Base-by-base conservation (phyloP, 768 basidiomycete species). In the Trametes meyenii region DNA sequence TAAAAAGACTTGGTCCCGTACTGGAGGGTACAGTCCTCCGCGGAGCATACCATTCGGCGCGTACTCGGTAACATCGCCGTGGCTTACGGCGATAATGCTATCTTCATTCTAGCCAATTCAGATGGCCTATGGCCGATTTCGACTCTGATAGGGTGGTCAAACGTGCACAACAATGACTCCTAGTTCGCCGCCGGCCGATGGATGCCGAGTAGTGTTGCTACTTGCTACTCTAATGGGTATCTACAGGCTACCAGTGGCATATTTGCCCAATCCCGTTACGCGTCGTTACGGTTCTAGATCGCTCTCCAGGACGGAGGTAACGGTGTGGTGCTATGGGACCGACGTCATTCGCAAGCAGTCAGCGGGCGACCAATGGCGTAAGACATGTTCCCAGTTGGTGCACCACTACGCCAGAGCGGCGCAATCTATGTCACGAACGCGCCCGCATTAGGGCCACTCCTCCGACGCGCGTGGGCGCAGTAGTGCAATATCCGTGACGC, bases 391-490 rank as follows among this genome's bases (percentile, higher is more conserved):
- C 24, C 5, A 26, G 36, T 7, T 26, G 19, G 24, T 42, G 56
- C 48, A 24, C 36, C 48, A 58, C 56, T 58, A 50, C 56, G 56
- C 56, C 56, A 58, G 48, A 57, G 48, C 55, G 46, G 48, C 36
- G 55, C 55, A 57, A 58, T 58, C 51, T 8, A 17, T 26, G 50
- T 50, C 36, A 49, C 55, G 36, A n/a, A 50, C 11, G 48, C 56
- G 23, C 19, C 56, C 39, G 14, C 38, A 50, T 19, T 14, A 3
- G 56, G 56, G 33, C 17, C 12, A 39, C 56, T 17, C 45, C 45
- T 39, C 48, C 36, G 36, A n/a, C 16, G 39, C 38, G 46, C 29
- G 39, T 33, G 39, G 24, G 39, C 35, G 24, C 29, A 35, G 46
- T 6, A 13, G 26, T 24, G 24, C 23, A 33, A 11, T n/a, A 6